Evolutionary conservation across 441 rosid species (phyloP), one percentile per base, ranked within the genome.

Genomic region (Erysimum cheiri): DNA sequence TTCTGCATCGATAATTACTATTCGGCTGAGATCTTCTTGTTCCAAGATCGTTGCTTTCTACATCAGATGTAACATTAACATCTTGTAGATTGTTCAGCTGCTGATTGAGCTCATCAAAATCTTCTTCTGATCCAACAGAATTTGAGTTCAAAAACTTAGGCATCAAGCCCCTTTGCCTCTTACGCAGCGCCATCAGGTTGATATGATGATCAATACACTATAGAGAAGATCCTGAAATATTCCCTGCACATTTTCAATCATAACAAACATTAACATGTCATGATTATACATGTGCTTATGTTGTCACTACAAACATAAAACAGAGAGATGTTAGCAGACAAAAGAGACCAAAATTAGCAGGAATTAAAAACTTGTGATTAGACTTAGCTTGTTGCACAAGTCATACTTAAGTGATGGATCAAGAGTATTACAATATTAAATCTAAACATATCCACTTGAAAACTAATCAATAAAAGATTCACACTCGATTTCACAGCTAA

Each of bases 351-450:
- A 0, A 22, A 22, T 22, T 22, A 22, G 24, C 24, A 1, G 24
- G 24, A 22, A 22, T 22, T 22, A 22, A 0, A 1, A 22, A 22
- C 24, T 22, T 22, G 24, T 22, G 24, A 22, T 22, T 22, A 22
- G 2, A 22, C 24, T 22, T 22, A 2, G n/a, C 74, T 70, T 70
- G 74, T 50, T 50, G 1, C 44, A 60, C 74, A 29, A 22, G 24
- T 22, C 24, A 22, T 22, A 22, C 24, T 22, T 22, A 22, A 22
- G 24, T 22, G 24, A 22, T 31, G 33, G 6, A 31, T 31, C 1
- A 31, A 4, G 33, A 31, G 6, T 31, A 5, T 31, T 2, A 31
- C 6, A 1, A 5, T 31, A 31, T 22, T 22, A 31, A 52, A 60
- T 1, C 26, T 19, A 22, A 70, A 40, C 60, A 52, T 5, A 60